Conservation (phyloP, 495 filamentous ascomycete genomes). For the Aspergillus steynii region DNA sequence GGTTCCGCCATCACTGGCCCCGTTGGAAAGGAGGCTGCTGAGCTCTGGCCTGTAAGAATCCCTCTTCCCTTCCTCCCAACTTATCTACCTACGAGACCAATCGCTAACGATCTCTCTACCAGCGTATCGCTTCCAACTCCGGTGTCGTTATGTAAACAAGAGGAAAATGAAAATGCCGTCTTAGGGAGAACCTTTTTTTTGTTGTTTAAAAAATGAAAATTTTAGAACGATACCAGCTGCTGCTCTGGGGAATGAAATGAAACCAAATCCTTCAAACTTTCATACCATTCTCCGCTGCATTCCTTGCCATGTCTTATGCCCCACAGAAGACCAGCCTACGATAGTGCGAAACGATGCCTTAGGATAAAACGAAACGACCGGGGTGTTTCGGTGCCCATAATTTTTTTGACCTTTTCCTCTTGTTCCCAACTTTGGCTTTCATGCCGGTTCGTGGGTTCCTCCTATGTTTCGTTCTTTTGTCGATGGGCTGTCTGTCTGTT, state of each 20-base stretch:
- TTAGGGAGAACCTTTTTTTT: not conserved
- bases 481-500: too few species aligned
- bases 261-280: constrained; percentile 11
- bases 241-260: constrained; percentile 21
- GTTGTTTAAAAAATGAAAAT: constrained; percentile 29
- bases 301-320: too few species aligned
- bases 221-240: constrained; percentile 44
- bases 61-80: not conserved
- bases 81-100: not conserved
- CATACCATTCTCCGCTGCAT: not conserved
- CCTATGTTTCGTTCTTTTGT: too few species aligned
- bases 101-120: constrained; percentile 6
- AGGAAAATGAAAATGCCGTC: constrained; percentile 15
- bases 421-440: too few species aligned
- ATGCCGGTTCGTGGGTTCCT: too few species aligned
- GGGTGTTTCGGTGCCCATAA: too few species aligned
- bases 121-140: constrained; percentile 99
- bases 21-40: constrained; percentile 99
- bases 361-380: too few species aligned
- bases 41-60: constrained; percentile 92
- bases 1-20: constrained; percentile 98
- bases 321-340: too few species aligned
- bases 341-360: too few species aligned
- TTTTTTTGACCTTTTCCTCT: too few species aligned
- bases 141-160: constrained; percentile 96